Evolutionary conservation across 2,329 filamentous ascomycete species (phyloP).

Genomic region (Plectosphaerella cucumerina): DNA sequence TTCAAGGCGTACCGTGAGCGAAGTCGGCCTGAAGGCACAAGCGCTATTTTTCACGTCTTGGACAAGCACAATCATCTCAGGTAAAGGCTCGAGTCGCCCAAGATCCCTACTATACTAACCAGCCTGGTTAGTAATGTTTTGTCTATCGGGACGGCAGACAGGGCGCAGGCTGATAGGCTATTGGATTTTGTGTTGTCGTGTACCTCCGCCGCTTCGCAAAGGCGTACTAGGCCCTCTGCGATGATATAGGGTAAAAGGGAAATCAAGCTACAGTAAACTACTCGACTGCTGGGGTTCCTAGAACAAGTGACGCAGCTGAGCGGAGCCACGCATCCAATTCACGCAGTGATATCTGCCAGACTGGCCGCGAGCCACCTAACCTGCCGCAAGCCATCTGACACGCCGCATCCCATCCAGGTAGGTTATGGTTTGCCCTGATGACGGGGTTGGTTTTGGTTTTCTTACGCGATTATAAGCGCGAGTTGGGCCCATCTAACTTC

Average conservation of each 20-base stretch:
- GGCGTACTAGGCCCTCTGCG: background rate
- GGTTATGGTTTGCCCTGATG: too few species aligned
- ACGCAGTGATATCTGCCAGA: too few species aligned
- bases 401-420: too few species aligned
- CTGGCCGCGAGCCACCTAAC: too few species aligned
- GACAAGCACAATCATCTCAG: constrained; percentile 12
- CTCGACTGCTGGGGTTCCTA: too few species aligned
- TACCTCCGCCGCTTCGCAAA: background rate
- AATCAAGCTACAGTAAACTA: too few species aligned
- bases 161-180: constrained; percentile 4
- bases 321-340: too few species aligned
- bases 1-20: constrained; percentile 10
- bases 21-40: constrained; percentile 7
- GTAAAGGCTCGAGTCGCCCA: background rate
- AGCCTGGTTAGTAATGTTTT: constrained; percentile 7
- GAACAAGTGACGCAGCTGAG: too few species aligned
- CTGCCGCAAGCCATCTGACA: too few species aligned
- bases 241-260: background rate
- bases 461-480: too few species aligned
- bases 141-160: constrained; percentile 11
- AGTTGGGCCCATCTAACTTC: too few species aligned
- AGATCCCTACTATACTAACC: background rate
- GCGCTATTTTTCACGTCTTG: constrained; percentile 10
- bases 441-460: too few species aligned
- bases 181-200: constrained; percentile 8